Conservation (phyloP, 2,329 filamentous ascomycete genomes). For the Paraphaeosphaeria minitans region DNA sequence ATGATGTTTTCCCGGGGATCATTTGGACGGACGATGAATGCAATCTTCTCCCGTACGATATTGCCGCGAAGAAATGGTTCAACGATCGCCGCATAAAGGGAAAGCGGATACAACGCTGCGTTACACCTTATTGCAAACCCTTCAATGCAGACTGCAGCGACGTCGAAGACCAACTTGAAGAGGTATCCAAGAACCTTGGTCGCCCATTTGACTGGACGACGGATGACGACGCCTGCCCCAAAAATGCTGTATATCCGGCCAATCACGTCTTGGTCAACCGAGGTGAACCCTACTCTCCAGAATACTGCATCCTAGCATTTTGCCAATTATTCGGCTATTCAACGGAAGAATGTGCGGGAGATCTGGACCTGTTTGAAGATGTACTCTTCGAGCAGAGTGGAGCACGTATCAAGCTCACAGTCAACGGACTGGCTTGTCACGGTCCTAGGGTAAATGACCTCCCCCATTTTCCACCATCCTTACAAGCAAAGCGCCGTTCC, state of each 20-base stretch:
- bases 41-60: not conserved
- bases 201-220: not conserved
- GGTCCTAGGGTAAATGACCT: not conserved
- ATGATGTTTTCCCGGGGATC: not conserved
- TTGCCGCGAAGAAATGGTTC: not conserved
- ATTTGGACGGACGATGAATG: not conserved
- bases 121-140: not conserved
- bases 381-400: not conserved
- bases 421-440: not conserved
- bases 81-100: not conserved
- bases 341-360: not conserved
- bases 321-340: not conserved
- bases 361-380: not conserved
- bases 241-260: not conserved
- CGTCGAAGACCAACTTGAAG: constrained; percentile 4
- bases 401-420: not conserved
- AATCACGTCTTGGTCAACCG: not conserved
- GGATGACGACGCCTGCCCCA: constrained; percentile 3
- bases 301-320: not conserved
- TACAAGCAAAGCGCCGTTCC: not conserved
- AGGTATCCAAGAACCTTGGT: not conserved
- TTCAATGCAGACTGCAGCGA: constrained; percentile 2
- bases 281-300: not conserved
- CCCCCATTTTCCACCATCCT: not conserved
- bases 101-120: not conserved